Percentiles rank a stretch among this genome's conserved stretches.
Conservation (phyloP, 768 basidiomycete genomes). For the Tephrocybe sp. region DNA sequence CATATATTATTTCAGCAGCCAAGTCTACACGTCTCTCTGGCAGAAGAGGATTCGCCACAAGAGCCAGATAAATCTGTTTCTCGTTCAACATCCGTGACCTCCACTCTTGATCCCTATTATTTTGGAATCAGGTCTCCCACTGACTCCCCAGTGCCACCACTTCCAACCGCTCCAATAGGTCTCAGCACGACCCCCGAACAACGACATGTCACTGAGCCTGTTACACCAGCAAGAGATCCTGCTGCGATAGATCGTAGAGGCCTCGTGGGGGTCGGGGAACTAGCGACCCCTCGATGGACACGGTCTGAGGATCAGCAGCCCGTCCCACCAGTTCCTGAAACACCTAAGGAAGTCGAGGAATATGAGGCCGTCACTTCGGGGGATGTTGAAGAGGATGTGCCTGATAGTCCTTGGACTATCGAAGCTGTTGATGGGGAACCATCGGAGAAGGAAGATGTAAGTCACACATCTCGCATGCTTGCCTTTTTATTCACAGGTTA, state of each 20-base stretch:
- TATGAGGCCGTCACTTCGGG: constrained; percentile 42
- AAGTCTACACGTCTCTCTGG: constrained; percentile 35
- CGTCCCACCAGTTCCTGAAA: constrained; percentile 25
- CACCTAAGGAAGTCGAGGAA: constrained; percentile 28
- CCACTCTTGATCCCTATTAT: constrained; percentile 87
- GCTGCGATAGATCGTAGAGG: constrained; percentile 80
- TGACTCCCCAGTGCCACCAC: constrained; percentile 59
- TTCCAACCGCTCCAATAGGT: constrained; percentile 37
- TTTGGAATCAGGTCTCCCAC: constrained; percentile 70
- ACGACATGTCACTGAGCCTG: constrained; percentile 44
- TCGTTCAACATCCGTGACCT: constrained; percentile 72
- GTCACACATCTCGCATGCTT: constrained; percentile 16
- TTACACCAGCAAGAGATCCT: constrained; percentile 75
- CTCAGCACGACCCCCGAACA: constrained; percentile 64
- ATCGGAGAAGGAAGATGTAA: constrained; percentile 69
- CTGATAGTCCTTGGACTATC: constrained; percentile 87
- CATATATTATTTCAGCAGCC: constrained; percentile 15
- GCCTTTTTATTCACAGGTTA: constrained; percentile 3
- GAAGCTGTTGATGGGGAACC: constrained; percentile 80
- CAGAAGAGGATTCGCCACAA: constrained; percentile 33
- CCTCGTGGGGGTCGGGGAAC: constrained; percentile 92
- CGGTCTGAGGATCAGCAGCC: constrained; percentile 42
- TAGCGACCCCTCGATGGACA: constrained; percentile 94
- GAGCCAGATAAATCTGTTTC: constrained; percentile 49
- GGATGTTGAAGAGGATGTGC: constrained; percentile 48